phyloP scores from a whole-genome alignment of 768 basidiomycete species.

The Macrocybe gigantea region DNA sequence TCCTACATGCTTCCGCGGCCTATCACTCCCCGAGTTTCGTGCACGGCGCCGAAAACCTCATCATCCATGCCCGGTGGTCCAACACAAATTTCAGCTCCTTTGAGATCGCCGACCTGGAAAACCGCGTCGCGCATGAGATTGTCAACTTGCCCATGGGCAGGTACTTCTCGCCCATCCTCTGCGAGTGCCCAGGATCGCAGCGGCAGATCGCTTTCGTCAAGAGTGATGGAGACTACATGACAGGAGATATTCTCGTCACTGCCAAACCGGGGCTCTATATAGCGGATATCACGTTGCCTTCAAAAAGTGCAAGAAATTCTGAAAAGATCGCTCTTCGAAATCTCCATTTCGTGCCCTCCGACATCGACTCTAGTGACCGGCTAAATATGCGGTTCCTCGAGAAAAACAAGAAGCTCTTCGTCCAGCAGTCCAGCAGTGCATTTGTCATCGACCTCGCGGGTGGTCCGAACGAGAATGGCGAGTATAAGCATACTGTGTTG shows the following conservation, averaged over 20 bases:
- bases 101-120: conserved; percentile 52
- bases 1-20: conserved; percentile 36
- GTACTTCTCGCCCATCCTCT: conserved; percentile 56
- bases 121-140: conserved; percentile 40
- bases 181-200: conserved; percentile 31
- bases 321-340: conserved; percentile 37
- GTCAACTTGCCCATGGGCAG: conserved; percentile 57
- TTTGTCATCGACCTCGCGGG: conserved; percentile 46
- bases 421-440: conserved; percentile 48
- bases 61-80: conserved; percentile 69
- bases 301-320: conserved; percentile 12
- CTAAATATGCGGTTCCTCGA: conserved; percentile 53
- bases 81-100: conserved; percentile 55
- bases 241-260: conserved; percentile 62
- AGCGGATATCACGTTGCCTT: conserved; percentile 50
- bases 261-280: conserved; percentile 59
- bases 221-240: conserved; percentile 50
- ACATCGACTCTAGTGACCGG: conserved; percentile 37
- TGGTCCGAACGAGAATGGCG: conserved; percentile 38
- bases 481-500: conserved; percentile 41
- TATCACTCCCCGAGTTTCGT: conserved; percentile 71
- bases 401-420: conserved; percentile 46
- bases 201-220: conserved; percentile 61
- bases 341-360: conserved; percentile 43
- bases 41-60: conserved; percentile 37